phyloP scores from a whole-genome alignment of 345 rosid genomes.

The Arabis alpina region DNA sequence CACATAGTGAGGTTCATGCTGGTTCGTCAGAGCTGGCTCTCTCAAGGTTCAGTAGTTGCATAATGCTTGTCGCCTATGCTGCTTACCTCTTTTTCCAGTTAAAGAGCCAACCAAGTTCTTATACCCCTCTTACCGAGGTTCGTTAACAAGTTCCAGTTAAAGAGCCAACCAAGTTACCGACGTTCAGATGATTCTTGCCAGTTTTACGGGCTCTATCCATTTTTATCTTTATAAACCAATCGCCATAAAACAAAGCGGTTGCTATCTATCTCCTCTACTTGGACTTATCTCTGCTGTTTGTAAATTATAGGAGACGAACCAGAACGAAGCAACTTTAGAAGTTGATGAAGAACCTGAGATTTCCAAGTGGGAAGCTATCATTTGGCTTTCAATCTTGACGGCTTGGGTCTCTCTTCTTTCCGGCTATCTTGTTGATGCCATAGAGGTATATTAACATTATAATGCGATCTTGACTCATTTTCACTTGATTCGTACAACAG shows the following conservation, averaged over 20 bases:
- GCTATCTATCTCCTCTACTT: too few relatives aligned
- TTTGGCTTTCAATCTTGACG: constrained; percentile 86
- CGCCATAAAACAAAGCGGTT: neutral
- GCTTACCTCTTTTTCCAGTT: constrained; percentile 88
- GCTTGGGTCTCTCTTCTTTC: constrained; percentile 92
- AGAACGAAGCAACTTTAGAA: constrained; percentile 45
- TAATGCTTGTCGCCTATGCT: constrained; percentile 89
- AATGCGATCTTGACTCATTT: neutral
- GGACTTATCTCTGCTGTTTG: constrained; percentile 36
- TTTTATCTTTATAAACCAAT: neutral
- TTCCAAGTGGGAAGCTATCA: constrained; percentile 77
- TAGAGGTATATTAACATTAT: constrained; percentile 54
- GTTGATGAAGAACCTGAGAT: constrained; percentile 77
- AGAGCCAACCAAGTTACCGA: too few relatives aligned
- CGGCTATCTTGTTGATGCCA: constrained; percentile 88
- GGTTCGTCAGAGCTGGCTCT: constrained; percentile 90
- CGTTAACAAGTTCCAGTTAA: constrained; percentile 26
- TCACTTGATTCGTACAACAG: neutral
- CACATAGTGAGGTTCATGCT: constrained; percentile 84
- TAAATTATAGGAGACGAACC: constrained; percentile 61
- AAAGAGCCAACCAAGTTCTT: constrained; percentile 57
- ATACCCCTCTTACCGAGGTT: constrained; percentile 67
- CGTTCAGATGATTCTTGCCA: neutral
- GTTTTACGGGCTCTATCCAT: neutral
- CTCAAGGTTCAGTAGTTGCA: constrained; percentile 93